phyloP scores from a whole-genome alignment of 805 yeast species.

The Hanseniaspora lachancei region DNA sequence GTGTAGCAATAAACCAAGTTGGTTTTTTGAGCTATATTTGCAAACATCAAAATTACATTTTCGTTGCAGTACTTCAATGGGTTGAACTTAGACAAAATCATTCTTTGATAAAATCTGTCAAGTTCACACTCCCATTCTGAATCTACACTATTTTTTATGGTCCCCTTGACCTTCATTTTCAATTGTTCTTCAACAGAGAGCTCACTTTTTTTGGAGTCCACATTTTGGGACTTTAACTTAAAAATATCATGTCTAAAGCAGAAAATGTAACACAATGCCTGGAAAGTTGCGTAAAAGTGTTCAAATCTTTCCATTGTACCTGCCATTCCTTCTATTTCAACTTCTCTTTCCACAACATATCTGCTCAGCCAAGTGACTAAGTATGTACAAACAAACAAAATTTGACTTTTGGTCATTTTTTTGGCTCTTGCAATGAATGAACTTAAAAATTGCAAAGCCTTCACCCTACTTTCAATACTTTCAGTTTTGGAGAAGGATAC shows the following conservation, averaged over 20 bases:
- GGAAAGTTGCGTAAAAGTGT: conserved; percentile 80
- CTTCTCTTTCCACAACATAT: conserved; percentile 72
- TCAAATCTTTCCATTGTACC: conserved; percentile 84
- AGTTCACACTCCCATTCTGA: conserved; percentile 60
- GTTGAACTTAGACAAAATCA: conserved; percentile 76
- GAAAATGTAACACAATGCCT: conserved; percentile 78
- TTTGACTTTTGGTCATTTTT: conserved; percentile 54
- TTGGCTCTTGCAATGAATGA: conserved; percentile 83
- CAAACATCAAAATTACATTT: conserved; percentile 85
- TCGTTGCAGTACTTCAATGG: conserved; percentile 89
- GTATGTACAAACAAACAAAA: conserved; percentile 70
- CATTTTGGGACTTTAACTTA: conserved; percentile 16
- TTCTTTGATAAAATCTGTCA: conserved; percentile 76
- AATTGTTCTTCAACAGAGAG: conserved; percentile 19
- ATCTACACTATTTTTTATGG: conserved; percentile 14
- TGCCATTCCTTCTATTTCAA: conserved; percentile 48
- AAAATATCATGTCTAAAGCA: conserved; percentile 69
- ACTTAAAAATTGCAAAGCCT: conserved; percentile 83
- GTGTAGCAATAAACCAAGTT: conserved; percentile 88
- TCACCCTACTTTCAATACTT: conserved; percentile 60
- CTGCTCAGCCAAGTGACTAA: conserved; percentile 72
- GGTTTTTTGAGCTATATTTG: conserved; percentile 77
- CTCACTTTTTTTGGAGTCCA: not conserved
- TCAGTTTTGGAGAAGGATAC: conserved; percentile 62
- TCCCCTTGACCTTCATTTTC: not conserved